Evolutionary conservation across 2,329 filamentous ascomycete genomes (phyloP).

Genomic region (Kalaharituber pfeilii): DNA sequence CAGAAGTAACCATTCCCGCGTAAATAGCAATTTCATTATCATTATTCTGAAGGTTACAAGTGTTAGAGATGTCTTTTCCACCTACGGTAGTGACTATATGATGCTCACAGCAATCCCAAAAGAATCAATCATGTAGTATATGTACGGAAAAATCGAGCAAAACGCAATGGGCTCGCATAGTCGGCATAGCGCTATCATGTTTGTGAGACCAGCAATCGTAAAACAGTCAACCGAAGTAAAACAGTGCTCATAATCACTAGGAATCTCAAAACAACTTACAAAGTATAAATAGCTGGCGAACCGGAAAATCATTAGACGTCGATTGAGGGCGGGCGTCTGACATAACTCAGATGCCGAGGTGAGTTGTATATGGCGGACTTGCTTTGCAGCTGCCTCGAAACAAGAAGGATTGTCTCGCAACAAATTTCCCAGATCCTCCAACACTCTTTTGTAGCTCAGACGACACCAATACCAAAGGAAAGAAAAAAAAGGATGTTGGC

Average conservation of each 20-base stretch:
- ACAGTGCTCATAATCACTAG: no score
- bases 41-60: slow-evolving; percentile 32
- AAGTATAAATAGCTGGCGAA: slow-evolving; percentile 16
- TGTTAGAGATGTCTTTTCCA: not conserved
- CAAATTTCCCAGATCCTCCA: not conserved
- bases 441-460: not conserved
- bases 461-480: not conserved
- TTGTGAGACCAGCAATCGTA: not conserved
- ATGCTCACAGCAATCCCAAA: slow-evolving; percentile 57
- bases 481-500: not conserved
- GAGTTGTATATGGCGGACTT: not conserved
- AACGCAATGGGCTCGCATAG: slow-evolving; percentile 98
- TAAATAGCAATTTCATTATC: slow-evolving; percentile 73
- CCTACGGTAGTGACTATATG: no score
- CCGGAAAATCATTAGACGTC: slow-evolving; percentile 13
- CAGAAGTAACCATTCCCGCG: slow-evolving; percentile 87
- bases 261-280: slow-evolving; percentile 10
- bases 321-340: not conserved
- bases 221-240: not conserved
- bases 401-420: no score
- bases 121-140: slow-evolving; percentile 91
- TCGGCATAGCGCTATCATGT: slow-evolving; percentile 56
- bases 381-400: not conserved
- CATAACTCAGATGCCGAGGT: not conserved
- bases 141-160: slow-evolving; percentile 98